Base-by-base conservation (phyloP, 1,139 yeast genomes). In the Pichia sp. region DNA sequence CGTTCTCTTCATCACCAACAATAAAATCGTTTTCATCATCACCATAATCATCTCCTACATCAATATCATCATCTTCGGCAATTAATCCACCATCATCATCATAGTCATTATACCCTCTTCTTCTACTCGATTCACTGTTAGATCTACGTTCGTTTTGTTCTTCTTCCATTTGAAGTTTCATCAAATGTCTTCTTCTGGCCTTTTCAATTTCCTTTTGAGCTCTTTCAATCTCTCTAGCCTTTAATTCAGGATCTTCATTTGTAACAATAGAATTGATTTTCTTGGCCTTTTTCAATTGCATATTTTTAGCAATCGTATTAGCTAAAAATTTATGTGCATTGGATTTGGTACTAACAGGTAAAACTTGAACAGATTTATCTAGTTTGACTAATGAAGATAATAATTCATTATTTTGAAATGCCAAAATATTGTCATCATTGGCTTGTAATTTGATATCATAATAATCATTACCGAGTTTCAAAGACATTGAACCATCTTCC, bases 401-500 rank as follows among this genome's bases (percentile, higher is more conserved):
- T 40, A 85, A 70, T 57, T 84, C 88, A 50, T 80, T 80, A 38
- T 75, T 78, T 50, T 83, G 84, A 56, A 84, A 86, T 37, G 88
- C 77, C 48, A 92, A 68, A 49, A 83, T 77, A 40, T 85, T 81
- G 61, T 88, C 95, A 45, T 76, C 78, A 39, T 80, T 69, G n/a
- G 83, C 79, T 48, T 78, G 73, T 27, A 75, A 68, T 48, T 77
- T 72, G 47, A 86, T 81, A 60, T 90, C 97, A 57, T 90, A 92
- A 54, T 84, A 73, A 64, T 92, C 98, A 42, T 72, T 73, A 26
- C 99, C 99, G 39, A 94, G 68, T 57, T 87, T 90, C 50, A 92
- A 68, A 3, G 97, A 87, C 52, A 82, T 64, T 4, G 85, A 72
- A 0, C 98, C 99, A 64, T 92, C 97, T 47, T 85, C 83, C 99